Conservation (phyloP, 768 basidiomycete genomes). For the Strobilomyces echinocephalus region DNA sequence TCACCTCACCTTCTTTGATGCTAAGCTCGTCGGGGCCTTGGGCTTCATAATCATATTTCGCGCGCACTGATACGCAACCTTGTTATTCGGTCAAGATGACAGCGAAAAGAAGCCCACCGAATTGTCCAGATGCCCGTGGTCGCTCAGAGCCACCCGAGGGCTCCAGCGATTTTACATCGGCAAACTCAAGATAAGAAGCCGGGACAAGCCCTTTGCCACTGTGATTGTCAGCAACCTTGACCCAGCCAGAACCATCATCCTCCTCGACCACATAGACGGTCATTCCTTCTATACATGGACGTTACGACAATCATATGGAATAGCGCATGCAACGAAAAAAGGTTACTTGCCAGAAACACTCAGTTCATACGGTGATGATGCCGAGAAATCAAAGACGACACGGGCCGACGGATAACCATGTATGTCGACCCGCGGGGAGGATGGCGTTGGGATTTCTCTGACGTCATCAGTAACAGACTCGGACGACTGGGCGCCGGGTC, state of each 20-base stretch:
- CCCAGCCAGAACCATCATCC: slow-evolving; percentile 86
- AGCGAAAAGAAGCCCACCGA: slow-evolving; percentile 40
- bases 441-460: slow-evolving; percentile 41
- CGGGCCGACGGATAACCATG: slow-evolving; percentile 46
- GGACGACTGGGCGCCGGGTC: slow-evolving; percentile 5
- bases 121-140: slow-evolving; percentile 38
- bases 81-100: slow-evolving; percentile 3
- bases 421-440: slow-evolving; percentile 44
- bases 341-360: slow-evolving; percentile 51
- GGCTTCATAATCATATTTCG: slow-evolving; percentile 73
- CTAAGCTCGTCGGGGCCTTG: slow-evolving; percentile 68
- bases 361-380: slow-evolving; percentile 76
- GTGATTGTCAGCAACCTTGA: slow-evolving; percentile 60
- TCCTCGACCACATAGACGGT: slow-evolving; percentile 66
- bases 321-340: slow-evolving; percentile 2
- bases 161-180: slow-evolving; percentile 24
- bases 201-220: slow-evolving; percentile 72
- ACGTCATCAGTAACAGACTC: slow-evolving; percentile 1
- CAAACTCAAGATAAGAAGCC: slow-evolving; percentile 67
- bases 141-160: slow-evolving; percentile 12
- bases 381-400: slow-evolving; percentile 69
- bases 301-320: slow-evolving; percentile 11
- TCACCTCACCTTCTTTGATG: slow-evolving; percentile 53
- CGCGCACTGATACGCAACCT: slow-evolving; percentile 52
- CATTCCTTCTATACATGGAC: slow-evolving; percentile 48